Base-by-base conservation (phyloP, 192 early-diverging fungal genomes). In the Coemansia sp. region DNA sequence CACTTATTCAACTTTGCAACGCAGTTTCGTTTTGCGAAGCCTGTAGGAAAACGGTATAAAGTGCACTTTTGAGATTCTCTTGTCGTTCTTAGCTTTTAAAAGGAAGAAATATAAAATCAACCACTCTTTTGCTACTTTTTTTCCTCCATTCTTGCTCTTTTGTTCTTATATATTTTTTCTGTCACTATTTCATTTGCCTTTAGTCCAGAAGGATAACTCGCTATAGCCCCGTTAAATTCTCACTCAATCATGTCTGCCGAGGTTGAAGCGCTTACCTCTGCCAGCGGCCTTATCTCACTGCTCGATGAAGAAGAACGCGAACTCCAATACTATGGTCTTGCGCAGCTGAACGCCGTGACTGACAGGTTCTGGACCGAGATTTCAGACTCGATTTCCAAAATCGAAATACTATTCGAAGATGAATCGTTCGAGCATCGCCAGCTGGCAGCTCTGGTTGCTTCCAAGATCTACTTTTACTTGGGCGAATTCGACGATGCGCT, bases 361-460 rank as follows among this genome's bases (percentile, higher is more conserved):
- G 92, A 98, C 85, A 86, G 90, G 66, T 99, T 98, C 78, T 99
- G 98, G 98, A 92, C 96, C 18, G 98, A 99, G 78, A 98, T 98
- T 66, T 91, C 96, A 8, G 98, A 99, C 76, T 86, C 92, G 6
- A 84, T 84, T 73, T 76, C 78, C 45, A 71, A 62, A 80, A 98
- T 96, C 81, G 97, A 98, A 75, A 90, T 95, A 64, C 88, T 98
- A 65, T 98, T 94, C 72, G 97, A 98, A 79, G 93, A 99, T 77
- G 86, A 89, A 55, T 65, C 79, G 32, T 99, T 98, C 70, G 83
- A 88, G 68, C 84, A 96, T 64, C 87, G 94, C 64, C 78, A 95
- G 72, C 86, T 98, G 35, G 97, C 98, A 36, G 96, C 96, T 17
- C 84, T 99, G 48, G 94, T 99, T 1, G 96, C 96, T 5, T 96